Percentiles rank a stretch among this genome's conserved stretches.
phyloP scores from a whole-genome alignment of 1,284 basidiomycete genomes.

The Ustilago cynodontis region DNA sequence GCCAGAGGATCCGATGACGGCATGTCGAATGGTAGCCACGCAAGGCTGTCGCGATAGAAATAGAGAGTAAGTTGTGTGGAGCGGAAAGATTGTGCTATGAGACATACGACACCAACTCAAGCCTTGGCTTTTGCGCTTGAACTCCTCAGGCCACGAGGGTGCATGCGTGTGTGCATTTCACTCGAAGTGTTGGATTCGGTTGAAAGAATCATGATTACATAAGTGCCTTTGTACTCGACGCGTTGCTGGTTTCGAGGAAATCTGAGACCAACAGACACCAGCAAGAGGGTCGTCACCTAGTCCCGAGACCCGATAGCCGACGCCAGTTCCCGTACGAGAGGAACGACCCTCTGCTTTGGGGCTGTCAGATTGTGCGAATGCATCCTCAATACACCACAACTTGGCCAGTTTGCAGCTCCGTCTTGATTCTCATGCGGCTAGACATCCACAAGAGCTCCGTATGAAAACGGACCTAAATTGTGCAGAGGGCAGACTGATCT shows the following conservation, averaged over 20 bases:
- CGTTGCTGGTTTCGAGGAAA: neutral
- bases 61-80: neutral
- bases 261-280: slow-evolving; percentile 39
- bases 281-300: slow-evolving; percentile 26
- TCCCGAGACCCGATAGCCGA: slow-evolving; percentile 10
- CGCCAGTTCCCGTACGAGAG: slow-evolving; percentile 5
- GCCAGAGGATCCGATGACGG: slow-evolving; percentile 16
- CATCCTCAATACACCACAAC: slow-evolving; percentile 6
- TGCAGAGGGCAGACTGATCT: neutral
- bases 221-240: neutral
- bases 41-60: neutral
- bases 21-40: slow-evolving; percentile 12
- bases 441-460: neutral
- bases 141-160: neutral
- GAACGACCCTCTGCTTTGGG: neutral
- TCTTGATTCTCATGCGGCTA: neutral
- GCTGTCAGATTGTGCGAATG: slow-evolving; percentile 31
- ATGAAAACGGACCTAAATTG: neutral
- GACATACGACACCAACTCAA: neutral
- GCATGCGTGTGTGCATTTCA: slow-evolving; percentile 2
- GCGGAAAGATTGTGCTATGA: neutral
- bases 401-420: neutral
- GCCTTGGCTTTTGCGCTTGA: neutral
- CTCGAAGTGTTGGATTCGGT: slow-evolving; percentile 12
- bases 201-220: slow-evolving; percentile 25